Evolutionary conservation across 306 rosid genomes (phyloP).

Genomic region (Carpinus viminea): DNA sequence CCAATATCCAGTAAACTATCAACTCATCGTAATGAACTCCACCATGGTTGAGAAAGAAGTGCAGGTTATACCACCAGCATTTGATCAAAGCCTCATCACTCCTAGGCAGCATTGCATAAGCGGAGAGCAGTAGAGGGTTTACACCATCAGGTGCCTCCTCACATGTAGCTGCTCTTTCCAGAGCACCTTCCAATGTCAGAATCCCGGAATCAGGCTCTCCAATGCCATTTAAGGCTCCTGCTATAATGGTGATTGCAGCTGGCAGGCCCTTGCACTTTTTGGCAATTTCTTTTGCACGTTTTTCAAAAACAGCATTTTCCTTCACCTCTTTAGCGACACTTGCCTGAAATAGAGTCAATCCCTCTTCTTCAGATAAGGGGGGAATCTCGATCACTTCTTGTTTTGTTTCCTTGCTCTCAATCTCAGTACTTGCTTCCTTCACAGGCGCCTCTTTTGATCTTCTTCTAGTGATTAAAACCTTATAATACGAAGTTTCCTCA

Average conservation of each 20-base stretch:
- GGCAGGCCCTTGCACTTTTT: constrained; percentile 2
- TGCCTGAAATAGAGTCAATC: not conserved
- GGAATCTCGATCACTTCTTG: not conserved
- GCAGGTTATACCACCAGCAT: constrained; percentile 34
- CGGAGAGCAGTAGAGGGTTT: constrained; percentile 18
- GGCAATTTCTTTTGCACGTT: not conserved
- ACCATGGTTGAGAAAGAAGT: constrained; percentile 11
- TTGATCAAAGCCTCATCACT: not conserved
- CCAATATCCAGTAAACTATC: constrained; percentile 35
- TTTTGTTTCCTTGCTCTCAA: not conserved
- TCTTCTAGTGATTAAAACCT: constrained; percentile 28
- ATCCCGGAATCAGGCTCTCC: not conserved
- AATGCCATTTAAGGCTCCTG: constrained; percentile 21
- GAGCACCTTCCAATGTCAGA: not conserved
- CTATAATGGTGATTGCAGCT: constrained; percentile 1
- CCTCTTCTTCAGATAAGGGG: not conserved
- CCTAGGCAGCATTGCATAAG: constrained; percentile 16
- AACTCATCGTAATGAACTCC: constrained; percentile 40
- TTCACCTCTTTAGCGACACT: too few relatives aligned
- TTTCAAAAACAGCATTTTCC: too few relatives aligned
- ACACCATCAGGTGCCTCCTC: not conserved
- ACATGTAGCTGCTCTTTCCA: constrained; percentile 3
- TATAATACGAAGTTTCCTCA: not conserved
- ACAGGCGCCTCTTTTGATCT: not conserved
- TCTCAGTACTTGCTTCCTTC: not conserved